A percentile compares a stretch with the other conserved stretches of the same genome.
phyloP scores from a whole-genome alignment of 129 eudicot genomes.

The Logfia minima region DNA sequence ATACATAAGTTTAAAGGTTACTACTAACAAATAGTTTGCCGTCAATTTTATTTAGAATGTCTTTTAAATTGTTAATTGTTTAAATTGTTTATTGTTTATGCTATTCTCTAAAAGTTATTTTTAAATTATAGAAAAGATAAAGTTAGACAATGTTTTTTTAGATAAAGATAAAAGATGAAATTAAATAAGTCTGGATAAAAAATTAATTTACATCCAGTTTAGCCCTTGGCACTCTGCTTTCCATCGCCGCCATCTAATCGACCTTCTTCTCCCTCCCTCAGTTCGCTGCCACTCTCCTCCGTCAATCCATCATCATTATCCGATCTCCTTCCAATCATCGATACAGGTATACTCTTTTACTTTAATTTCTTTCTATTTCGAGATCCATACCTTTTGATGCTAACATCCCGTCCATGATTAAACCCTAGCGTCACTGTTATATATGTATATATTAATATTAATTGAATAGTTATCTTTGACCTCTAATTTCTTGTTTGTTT shows the following conservation, averaged over 20 bases:
- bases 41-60: no score
- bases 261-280: slow-evolving; percentile 10
- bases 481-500: neutral
- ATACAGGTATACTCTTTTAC: slow-evolving; percentile 17
- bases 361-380: neutral
- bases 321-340: slow-evolving; percentile 11
- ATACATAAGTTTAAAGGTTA: no score
- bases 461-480: neutral
- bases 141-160: no score
- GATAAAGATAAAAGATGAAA: neutral
- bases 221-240: slow-evolving; percentile 16
- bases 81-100: no score
- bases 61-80: no score
- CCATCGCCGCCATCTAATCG: slow-evolving; percentile 27
- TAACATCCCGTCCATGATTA: neutral
- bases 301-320: neutral
- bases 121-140: no score
- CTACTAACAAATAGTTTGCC: no score
- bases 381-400: slow-evolving; percentile 21
- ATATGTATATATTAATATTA: neutral
- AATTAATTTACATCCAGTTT: slow-evolving; percentile 14
- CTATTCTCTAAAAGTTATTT: no score
- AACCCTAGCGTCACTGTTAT: slow-evolving; percentile 16
- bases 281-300: slow-evolving; percentile 1
- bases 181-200: neutral